Percentiles rank a stretch among this genome's conserved stretches.
Conservation (phyloP, 1,284 basidiomycete genomes). For the Bjerkandera adusta region DNA sequence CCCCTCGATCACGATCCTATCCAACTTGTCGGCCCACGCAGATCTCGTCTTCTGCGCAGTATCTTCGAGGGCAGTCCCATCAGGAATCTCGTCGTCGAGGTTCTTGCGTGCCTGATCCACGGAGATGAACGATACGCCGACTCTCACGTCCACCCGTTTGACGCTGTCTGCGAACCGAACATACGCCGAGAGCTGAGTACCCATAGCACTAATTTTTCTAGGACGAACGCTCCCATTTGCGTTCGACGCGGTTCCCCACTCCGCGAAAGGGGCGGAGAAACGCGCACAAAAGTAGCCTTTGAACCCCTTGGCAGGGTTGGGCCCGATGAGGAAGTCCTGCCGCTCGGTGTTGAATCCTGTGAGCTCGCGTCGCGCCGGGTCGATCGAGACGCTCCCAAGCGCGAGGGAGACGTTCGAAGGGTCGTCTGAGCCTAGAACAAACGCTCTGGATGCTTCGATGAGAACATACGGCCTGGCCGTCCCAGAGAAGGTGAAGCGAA, state of each 20-base stretch:
- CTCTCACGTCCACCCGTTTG: conserved; percentile 52
- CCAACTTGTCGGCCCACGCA: conserved; percentile 73
- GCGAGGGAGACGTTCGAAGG: conserved; percentile 63
- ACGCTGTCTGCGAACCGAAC: conserved; percentile 44
- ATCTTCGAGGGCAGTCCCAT: conserved; percentile 56
- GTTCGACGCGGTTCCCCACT: conserved; percentile 42
- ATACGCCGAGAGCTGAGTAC: conserved; percentile 55
- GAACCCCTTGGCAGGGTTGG: conserved; percentile 49
- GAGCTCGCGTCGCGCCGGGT: conserved; percentile 50
- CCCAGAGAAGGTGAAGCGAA: conserved; percentile 67
- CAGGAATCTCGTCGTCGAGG: conserved; percentile 61
- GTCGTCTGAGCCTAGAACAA: conserved; percentile 57
- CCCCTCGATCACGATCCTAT: conserved; percentile 58
- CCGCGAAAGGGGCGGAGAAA: conserved; percentile 52
- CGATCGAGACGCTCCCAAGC: conserved; percentile 52
- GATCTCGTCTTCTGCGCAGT: conserved; percentile 58
- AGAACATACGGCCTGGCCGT: conserved; percentile 57
- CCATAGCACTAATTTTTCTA: conserved; percentile 21
- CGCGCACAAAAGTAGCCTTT: conserved; percentile 78
- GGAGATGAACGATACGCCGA: conserved; percentile 81
- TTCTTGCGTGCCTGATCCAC: conserved; percentile 70
- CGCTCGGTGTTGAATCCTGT: conserved; percentile 72
- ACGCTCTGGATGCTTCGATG: conserved; percentile 67
- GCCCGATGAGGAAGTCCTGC: conserved; percentile 72
- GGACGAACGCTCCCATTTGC: conserved; percentile 36